phyloP scores from a whole-genome alignment of 768 basidiomycete genomes.

The Amanita molliuscula region DNA sequence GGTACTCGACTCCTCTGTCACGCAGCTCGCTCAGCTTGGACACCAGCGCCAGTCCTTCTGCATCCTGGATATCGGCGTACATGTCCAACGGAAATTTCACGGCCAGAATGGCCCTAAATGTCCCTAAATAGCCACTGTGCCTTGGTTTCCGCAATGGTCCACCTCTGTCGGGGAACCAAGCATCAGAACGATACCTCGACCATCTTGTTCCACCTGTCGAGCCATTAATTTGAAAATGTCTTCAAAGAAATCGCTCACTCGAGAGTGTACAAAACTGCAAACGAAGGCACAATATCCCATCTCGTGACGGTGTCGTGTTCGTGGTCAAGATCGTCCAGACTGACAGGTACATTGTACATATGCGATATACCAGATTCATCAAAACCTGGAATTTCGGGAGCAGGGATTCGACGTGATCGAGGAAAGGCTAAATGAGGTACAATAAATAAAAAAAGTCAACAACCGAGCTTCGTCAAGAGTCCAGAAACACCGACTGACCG shows the following conservation, averaged over 20 bases:
- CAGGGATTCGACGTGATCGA: background rate
- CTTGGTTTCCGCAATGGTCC: conserved; percentile 1
- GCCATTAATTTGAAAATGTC: background rate
- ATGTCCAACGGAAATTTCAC: conserved; percentile 1
- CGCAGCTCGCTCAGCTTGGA: background rate
- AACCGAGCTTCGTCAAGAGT: background rate
- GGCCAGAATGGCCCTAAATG: background rate
- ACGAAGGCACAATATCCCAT: conserved; percentile 1
- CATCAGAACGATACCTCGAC: conserved; percentile 1
- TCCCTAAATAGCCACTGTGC: conserved; percentile 3
- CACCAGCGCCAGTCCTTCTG: background rate
- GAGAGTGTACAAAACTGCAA: conserved; percentile 1
- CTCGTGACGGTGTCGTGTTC: background rate
- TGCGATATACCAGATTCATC: background rate
- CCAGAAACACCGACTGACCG: conserved; percentile 1
- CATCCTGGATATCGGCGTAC: background rate
- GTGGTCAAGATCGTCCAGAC: background rate
- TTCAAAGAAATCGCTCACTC: background rate
- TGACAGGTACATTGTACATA: background rate
- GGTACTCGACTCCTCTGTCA: background rate
- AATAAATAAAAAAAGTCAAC: background rate
- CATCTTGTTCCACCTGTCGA: conserved; percentile 1
- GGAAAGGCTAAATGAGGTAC: background rate
- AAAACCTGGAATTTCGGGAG: background rate
- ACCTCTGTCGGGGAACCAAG: conserved; percentile 5